Conservation (phyloP, 2,329 filamentous ascomycete species). For the Kalaharituber pfeilii region DNA sequence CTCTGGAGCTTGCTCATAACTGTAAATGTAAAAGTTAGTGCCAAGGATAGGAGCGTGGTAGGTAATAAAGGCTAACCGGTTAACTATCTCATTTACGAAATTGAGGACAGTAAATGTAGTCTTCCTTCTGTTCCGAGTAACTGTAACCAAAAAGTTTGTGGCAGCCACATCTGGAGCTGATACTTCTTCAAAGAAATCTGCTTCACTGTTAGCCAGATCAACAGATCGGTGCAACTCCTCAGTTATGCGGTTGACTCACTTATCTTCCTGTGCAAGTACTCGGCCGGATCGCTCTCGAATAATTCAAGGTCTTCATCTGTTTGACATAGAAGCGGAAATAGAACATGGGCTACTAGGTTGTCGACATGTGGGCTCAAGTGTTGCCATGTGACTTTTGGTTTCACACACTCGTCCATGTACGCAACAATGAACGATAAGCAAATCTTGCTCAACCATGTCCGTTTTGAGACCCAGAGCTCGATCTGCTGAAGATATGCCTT, state of each 20-base stretch:
- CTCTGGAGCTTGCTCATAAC: conserved; percentile 44
- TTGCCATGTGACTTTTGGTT: conserved; percentile 92
- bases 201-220: not conserved
- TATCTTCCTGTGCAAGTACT: conserved; percentile 91
- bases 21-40: conserved; percentile 1
- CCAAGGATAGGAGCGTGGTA: no score
- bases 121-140: conserved; percentile 88
- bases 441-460: conserved; percentile 83
- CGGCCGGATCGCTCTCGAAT: conserved; percentile 84
- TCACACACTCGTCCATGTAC: conserved; percentile 92
- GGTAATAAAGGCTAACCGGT: conserved; percentile 49
- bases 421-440: conserved; percentile 85
- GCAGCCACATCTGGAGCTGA: conserved; percentile 89
- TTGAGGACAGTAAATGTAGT: conserved; percentile 88
- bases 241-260: conserved; percentile 31
- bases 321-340: conserved; percentile 90
- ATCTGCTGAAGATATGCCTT: conserved; percentile 89
- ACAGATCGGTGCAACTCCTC: no score
- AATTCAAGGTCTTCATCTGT: conserved; percentile 82
- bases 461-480: conserved; percentile 93
- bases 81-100: conserved; percentile 90
- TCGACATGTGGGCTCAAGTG: conserved; percentile 86
- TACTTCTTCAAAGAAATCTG: conserved; percentile 83
- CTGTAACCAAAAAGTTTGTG: conserved; percentile 85
- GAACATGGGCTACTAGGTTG: conserved; percentile 78